Evolutionary conservation across 1,284 basidiomycete species (phyloP), one percentile per base, ranked within the genome.

Genomic region (Ganoderma resinaceum): DNA sequence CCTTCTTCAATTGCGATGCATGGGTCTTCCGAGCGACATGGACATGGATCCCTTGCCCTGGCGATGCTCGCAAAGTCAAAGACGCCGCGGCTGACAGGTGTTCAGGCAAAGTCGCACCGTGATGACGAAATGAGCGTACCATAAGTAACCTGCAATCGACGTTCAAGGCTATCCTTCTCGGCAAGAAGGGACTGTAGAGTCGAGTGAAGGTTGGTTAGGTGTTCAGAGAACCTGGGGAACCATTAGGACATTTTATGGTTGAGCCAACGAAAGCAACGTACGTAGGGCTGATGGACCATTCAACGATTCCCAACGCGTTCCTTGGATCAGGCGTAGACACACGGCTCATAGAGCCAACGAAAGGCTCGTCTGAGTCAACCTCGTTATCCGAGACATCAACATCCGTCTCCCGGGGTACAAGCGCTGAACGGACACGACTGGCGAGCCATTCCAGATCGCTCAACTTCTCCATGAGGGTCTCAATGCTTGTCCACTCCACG

Each of bases 231-330:
- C 57, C 95, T 96, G 72, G n/a, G 55, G 9, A 64, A 65, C 42
- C 16, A 53, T 67, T 23, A 68, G 66, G 60, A 64, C 65, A 3
- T 33, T 23, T n/a, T 37, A 7, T 49, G 53, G 14, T 37, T 49
- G 52, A 60, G 18, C 53, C 46, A 62, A 70, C 64, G 69, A 46
- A 55, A 23, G 33, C 43, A 6, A 78, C 85, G 75, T 72, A 96
- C 95, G 85, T 84, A 29, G 94, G 91, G 70, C 87, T 90, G 69
- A 97, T 91, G 40, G 83, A 85, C 90, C 90, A 91, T 69, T 73
- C 70, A 3, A 62, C 40, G 29, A 66, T 43, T 3, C 70, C 71
- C 55, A 74, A 58, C 31, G 67, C 40, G 67, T 73, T 70, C 73
- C 77, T 63, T 38, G 57, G 49, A 68, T 65, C 67, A 71, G 75